Percentiles rank a stretch among this genome's conserved stretches.
These are phyloP conservation scores for Pilasporangium apinafurcum DNA, from an alignment of 352 stramenopile genomes.

Conservation along the genomic window DNA sequence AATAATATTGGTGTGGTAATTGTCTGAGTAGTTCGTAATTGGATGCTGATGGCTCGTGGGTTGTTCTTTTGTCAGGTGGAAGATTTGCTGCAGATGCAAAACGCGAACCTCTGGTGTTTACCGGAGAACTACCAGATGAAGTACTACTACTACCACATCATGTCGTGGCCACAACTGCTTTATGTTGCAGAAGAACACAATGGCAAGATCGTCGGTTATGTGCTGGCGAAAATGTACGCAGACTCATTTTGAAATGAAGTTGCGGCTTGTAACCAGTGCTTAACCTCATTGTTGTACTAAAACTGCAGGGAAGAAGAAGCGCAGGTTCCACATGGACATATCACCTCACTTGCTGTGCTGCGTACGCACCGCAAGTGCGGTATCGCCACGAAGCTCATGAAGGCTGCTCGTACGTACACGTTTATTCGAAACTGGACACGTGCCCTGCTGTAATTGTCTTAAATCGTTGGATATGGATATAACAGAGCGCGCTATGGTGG, in stretches of 20 bases:
- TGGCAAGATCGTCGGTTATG: constrained; percentile 99
- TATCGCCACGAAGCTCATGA: constrained; percentile 98
- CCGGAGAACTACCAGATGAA: constrained; percentile 99
- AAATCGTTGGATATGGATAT: too few species aligned
- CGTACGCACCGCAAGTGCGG: constrained; percentile 95
- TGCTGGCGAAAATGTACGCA: constrained; percentile 98
- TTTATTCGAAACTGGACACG: too few species aligned
- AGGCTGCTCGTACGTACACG: constrained; percentile 83
- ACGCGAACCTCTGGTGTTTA: constrained; percentile 99
- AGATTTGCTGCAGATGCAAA: constrained; percentile 99
- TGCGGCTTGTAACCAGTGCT: too few species aligned
- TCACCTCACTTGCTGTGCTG: constrained; percentile 98
- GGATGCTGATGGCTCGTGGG: not conserved
- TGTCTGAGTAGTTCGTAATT: too few species aligned
- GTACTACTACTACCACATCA: constrained; percentile 99
- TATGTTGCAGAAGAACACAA: constrained; percentile 97
- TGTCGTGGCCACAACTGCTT: constrained; percentile 98
- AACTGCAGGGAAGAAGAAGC: constrained; percentile 85
- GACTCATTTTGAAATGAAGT: too few species aligned
- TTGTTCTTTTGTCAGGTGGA: constrained; percentile 40
- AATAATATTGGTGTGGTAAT: not conserved
- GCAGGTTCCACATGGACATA: constrained; percentile 94
- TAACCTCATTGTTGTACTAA: too few species aligned
- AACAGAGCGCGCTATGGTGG: constrained; percentile 92
- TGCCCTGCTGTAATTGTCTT: too few species aligned